These are phyloP conservation scores for Saccharomycopsis sp. DNA, from an alignment of 805 yeast genomes.

Conservation along the genomic window DNA sequence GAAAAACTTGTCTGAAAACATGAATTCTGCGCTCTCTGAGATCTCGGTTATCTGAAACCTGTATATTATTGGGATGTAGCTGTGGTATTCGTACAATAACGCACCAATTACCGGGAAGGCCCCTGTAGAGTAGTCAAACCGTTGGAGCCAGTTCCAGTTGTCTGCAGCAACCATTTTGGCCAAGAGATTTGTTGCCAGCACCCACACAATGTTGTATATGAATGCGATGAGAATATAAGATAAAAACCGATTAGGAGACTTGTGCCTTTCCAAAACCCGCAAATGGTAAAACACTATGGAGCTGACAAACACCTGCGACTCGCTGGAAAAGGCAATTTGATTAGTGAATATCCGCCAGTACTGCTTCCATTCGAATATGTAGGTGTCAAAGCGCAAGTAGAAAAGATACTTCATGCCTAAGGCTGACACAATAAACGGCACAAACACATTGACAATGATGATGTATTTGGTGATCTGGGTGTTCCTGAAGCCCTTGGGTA, in stretches of 20 bases:
- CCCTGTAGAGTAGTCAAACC: constrained; percentile 22
- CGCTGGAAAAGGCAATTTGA: constrained; percentile 8
- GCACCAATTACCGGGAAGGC: constrained; percentile 30
- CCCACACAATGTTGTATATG: constrained; percentile 5
- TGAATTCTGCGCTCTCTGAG: background rate
- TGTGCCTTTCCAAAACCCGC: constrained; percentile 31
- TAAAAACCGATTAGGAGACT: constrained; percentile 30
- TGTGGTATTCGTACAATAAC: constrained; percentile 28
- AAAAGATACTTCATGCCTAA: constrained; percentile 30
- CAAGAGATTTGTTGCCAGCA: constrained; percentile 2
- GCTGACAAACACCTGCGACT: constrained; percentile 30
- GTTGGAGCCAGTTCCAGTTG: constrained; percentile 13
- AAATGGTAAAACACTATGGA: constrained; percentile 29
- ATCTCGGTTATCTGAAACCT: constrained; percentile 27
- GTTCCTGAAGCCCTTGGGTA: constrained; percentile 30
- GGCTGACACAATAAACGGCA: constrained; percentile 28
- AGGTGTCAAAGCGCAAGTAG: constrained; percentile 27
- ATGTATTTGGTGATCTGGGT: constrained; percentile 29
- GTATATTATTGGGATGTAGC: constrained; percentile 32
- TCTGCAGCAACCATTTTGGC: constrained; percentile 11
- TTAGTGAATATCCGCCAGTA: constrained; percentile 15
- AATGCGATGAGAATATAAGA: constrained; percentile 15
- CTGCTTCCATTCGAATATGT: constrained; percentile 28
- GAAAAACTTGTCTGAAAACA: constrained; percentile 28
- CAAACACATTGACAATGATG: constrained; percentile 21